Evolutionary conservation across 257 asterid species (phyloP), one percentile per base, ranked within the genome.

Genomic region (Capsicum pubescens): DNA sequence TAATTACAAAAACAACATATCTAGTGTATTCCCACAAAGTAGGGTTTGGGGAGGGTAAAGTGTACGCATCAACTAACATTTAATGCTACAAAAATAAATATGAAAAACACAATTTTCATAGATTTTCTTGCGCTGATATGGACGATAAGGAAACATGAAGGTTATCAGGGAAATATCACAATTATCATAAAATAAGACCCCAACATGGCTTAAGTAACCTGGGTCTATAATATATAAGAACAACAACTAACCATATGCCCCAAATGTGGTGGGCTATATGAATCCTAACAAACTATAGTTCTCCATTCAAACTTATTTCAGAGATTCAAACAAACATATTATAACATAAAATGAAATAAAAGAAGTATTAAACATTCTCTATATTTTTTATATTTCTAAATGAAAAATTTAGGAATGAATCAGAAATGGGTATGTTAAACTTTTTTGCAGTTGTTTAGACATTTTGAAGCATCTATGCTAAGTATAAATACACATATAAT

Each of bases 401-500:
- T 69, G 26, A 39, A 4, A 32, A 69, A 69, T 39, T 68, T 21
- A 9, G 50, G 77, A 69, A 69, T 69, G 77, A 69, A 69, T 39
- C 77, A 69, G 54, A 69, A 69, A 15, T 69, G 26, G 72, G 48
- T 6, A 35, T 39, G 50, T 39, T 2, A 39, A 14, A 39, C 13
- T 39, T 63, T 69, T 69, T 68, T 1, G 26, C 54, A 16, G 26
- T 54, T 39, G 39, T 69, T 69, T 39, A 69, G 32, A 15, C 32
- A 56, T 56, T 56, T 15, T 69, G n/a, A 39, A 39, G 77, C 10
- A 39, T 39, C 3, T 8, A 36, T 39, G 32, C 0, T 10, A 39
- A 69, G 77, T 39, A 69, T 39, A 54, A 16, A 39, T 39, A 69
- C 77, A 39, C 77, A 69, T 69, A 54, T 69, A 42, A 39, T 39